phyloP scores from a whole-genome alignment of 2,329 filamentous ascomycete species.

The Colletotrichum coccodes region DNA sequence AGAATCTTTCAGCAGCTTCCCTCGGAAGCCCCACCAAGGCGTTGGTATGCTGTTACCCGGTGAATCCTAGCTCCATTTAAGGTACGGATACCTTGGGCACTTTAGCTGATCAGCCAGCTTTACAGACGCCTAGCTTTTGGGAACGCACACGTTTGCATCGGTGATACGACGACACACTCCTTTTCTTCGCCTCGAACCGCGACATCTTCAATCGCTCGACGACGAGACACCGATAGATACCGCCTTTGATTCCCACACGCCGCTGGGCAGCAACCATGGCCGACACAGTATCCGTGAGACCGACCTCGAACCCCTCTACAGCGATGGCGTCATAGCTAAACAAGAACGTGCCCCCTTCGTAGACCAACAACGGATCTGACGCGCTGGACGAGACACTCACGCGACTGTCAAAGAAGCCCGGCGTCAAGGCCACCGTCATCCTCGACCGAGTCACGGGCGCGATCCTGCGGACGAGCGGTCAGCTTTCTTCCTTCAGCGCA shows the following conservation, averaged over 20 bases:
- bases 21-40: neutral
- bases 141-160: constrained; percentile 2
- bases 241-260: neutral
- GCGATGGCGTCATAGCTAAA: constrained; percentile 32
- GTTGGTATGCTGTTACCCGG: constrained; percentile 19
- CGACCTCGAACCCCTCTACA: constrained; percentile 21
- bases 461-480: constrained; percentile 79
- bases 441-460: constrained; percentile 77
- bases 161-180: neutral
- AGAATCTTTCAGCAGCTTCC: constrained; percentile 34
- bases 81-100: constrained; percentile 3
- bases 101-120: constrained; percentile 18
- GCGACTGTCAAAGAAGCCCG: constrained; percentile 79
- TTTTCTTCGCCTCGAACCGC: neutral
- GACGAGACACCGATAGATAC: neutral
- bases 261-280: constrained; percentile 33
- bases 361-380: constrained; percentile 64
- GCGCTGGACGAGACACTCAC: constrained; percentile 73
- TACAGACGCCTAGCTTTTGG: constrained; percentile 17
- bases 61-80: constrained; percentile 21
- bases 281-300: constrained; percentile 33
- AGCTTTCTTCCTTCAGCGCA: constrained; percentile 64
- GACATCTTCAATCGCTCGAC: neutral
- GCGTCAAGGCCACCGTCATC: constrained; percentile 81
- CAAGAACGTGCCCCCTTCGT: constrained; percentile 25